These are phyloP conservation scores for Tricholoma saponaceum DNA, from an alignment of 768 basidiomycete species.

Conservation along the genomic window DNA sequence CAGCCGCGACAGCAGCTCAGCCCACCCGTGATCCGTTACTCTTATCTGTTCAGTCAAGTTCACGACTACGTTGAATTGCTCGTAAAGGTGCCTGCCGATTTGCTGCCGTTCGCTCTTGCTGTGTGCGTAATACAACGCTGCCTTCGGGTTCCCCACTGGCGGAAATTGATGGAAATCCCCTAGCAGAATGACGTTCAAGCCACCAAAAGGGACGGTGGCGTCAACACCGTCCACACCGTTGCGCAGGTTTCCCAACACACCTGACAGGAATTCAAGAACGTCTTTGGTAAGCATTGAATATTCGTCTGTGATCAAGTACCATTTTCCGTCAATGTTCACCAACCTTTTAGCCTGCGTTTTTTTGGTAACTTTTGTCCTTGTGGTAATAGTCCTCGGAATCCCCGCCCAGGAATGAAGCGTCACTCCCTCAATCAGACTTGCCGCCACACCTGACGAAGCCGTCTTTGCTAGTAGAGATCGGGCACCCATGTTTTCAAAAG, in stretches of 20 bases:
- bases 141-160: conserved; percentile 22
- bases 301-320: not conserved
- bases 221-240: not conserved
- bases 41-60: not conserved
- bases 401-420: not conserved
- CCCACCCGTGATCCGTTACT: not conserved
- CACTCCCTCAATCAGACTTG: not conserved
- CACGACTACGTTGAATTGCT: not conserved
- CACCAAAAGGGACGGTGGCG: not conserved
- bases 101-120: not conserved
- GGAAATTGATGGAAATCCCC: conserved; percentile 47
- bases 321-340: not conserved
- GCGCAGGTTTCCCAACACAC: not conserved
- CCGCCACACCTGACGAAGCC: not conserved
- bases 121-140: not conserved
- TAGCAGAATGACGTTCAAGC: conserved; percentile 25
- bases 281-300: not conserved
- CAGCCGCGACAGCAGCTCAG: not conserved
- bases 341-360: not conserved
- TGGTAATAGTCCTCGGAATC: not conserved
- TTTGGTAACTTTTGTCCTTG: not conserved
- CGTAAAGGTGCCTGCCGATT: not conserved
- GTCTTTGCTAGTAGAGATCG: not conserved
- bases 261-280: not conserved
- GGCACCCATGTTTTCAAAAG: not conserved